These are phyloP conservation scores for Macrocybe sp. DNA, from an alignment of 1,284 basidiomycete species.

Conservation along the genomic window DNA sequence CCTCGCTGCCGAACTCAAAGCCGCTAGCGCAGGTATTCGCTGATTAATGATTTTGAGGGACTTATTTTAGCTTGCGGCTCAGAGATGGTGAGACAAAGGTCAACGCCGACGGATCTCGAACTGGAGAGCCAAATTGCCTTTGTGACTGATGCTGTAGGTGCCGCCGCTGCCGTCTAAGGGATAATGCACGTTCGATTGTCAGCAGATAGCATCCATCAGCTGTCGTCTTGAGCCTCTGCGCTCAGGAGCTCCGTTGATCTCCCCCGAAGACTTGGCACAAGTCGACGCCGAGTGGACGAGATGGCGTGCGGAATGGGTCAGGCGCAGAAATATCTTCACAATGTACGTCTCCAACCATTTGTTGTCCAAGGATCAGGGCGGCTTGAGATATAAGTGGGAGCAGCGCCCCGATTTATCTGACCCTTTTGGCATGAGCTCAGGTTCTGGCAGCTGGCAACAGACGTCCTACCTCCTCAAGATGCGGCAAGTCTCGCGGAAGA, in stretches of 20 bases:
- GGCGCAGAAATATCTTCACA: slow-evolving; percentile 62
- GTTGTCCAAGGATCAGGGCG: neutral
- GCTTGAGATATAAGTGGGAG: neutral
- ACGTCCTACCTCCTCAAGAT: slow-evolving; percentile 60
- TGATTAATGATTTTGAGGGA: neutral
- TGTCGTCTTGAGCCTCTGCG: slow-evolving; percentile 61
- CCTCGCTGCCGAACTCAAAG: slow-evolving; percentile 46
- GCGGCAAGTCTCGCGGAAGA: slow-evolving; percentile 59
- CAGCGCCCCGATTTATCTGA: neutral
- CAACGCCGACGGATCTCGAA: slow-evolving; percentile 64
- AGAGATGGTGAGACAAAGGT: slow-evolving; percentile 65
- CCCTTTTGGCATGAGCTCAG: slow-evolving; percentile 30
- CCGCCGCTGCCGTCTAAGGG: neutral
- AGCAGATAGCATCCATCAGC: slow-evolving; percentile 44
- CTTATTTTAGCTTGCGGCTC: neutral
- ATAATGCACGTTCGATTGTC: neutral
- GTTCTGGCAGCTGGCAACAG: slow-evolving; percentile 69
- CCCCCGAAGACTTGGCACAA: slow-evolving; percentile 55
- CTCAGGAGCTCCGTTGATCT: slow-evolving; percentile 59
- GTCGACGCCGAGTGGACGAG: slow-evolving; percentile 64
- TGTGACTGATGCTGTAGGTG: slow-evolving; percentile 37
- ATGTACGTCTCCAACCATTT: slow-evolving; percentile 39
- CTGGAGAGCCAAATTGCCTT: slow-evolving; percentile 46
- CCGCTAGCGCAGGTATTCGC: slow-evolving; percentile 43
- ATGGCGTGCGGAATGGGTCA: slow-evolving; percentile 71